Percentiles rank a stretch among this genome's conserved stretches.
Conservation (phyloP, 1,284 basidiomycete species). For the Cutaneotrichosporon cutaneum region DNA sequence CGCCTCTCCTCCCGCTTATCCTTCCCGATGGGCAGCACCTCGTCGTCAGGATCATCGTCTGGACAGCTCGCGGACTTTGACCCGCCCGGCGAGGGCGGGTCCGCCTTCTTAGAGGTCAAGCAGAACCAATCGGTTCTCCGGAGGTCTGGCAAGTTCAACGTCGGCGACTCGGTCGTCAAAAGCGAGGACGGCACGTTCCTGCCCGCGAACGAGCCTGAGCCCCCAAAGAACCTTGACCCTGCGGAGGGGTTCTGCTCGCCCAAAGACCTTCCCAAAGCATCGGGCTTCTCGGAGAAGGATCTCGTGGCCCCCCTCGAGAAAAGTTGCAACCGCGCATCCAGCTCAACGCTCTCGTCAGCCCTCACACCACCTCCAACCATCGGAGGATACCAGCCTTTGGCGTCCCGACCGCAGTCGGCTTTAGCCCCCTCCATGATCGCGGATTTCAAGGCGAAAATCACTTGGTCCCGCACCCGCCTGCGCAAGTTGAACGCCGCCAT, state of each 20-base stretch:
- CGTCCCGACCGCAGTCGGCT: not conserved
- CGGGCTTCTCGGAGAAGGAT: too few relatives aligned
- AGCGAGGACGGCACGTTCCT: constrained; percentile 59
- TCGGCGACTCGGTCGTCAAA: constrained; percentile 63
- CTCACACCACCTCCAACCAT: not conserved
- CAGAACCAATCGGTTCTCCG: constrained; percentile 13
- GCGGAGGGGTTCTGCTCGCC: not conserved
- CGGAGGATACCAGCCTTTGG: not conserved
- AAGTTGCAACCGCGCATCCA: not conserved
- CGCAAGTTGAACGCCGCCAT: constrained; percentile 65
- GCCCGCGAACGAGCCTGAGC: constrained; percentile 12
- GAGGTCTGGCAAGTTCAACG: constrained; percentile 65
- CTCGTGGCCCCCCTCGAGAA: too few relatives aligned
- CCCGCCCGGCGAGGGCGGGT: constrained; percentile 4
- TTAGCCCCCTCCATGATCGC: not conserved
- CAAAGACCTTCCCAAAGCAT: too few relatives aligned
- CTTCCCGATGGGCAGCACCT: not conserved
- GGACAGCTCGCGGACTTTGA: not conserved
- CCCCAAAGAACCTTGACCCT: not conserved
- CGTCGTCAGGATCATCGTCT: not conserved
- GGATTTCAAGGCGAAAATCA: constrained; percentile 8
- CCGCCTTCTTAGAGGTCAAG: constrained; percentile 17
- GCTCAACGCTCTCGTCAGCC: not conserved
- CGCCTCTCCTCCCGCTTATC: too few relatives aligned
- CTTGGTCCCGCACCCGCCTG: constrained; percentile 10